phyloP scores from a whole-genome alignment of 2,329 filamentous ascomycete genomes.

The Trichoderma koningii region DNA sequence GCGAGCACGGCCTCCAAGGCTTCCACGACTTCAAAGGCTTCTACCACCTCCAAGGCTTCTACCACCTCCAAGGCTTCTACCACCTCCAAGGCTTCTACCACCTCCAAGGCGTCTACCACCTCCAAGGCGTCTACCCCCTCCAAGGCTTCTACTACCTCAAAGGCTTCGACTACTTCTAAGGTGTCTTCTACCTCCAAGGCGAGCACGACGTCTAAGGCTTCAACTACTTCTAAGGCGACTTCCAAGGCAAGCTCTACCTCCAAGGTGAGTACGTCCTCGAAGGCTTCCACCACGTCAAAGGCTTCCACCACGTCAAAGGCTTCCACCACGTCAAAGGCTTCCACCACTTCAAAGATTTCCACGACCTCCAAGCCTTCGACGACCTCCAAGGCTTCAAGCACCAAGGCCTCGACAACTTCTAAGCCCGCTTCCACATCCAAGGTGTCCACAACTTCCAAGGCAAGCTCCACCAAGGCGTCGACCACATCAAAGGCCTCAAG shows the following conservation, averaged over 20 bases:
- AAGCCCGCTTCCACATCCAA: too few species aligned
- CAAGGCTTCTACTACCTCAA: not conserved
- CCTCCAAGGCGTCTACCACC: not conserved
- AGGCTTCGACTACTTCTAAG: constrained; percentile 18
- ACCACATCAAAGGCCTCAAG: too few species aligned
- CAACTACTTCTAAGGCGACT: not conserved
- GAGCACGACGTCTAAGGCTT: too few species aligned
- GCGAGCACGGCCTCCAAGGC: not conserved
- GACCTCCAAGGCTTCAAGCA: too few species aligned
- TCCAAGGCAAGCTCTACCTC: too few species aligned
- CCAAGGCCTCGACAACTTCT: not conserved
- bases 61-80: not conserved
- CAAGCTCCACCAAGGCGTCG: constrained; percentile 4
- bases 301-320: not conserved
- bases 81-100: constrained; percentile 1
- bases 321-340: not conserved
- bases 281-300: not conserved
- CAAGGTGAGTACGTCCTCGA: too few species aligned
- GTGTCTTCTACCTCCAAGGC: not conserved
- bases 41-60: not conserved
- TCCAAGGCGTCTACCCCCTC: not conserved
- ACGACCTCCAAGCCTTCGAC: not conserved
- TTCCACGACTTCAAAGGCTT: not conserved
- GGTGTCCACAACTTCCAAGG: constrained; percentile 7
- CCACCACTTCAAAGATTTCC: not conserved